A percentile compares a stretch with the other conserved stretches of the same genome.
phyloP scores from a whole-genome alignment of 306 rosid species.

The Comarum palustre region DNA sequence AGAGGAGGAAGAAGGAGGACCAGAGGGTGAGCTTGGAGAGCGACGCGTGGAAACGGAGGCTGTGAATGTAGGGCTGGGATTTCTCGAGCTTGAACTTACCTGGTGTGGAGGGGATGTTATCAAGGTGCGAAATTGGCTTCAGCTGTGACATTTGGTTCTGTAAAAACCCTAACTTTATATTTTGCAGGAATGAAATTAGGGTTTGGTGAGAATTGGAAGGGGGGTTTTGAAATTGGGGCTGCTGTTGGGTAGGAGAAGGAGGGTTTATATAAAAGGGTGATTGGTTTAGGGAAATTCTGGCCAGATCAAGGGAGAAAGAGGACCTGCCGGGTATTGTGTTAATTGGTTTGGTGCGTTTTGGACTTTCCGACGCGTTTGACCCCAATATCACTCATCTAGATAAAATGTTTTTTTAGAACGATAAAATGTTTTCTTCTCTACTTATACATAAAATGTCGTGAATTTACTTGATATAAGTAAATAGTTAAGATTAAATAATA shows the following conservation, averaged over 20 bases:
- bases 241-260: neutral
- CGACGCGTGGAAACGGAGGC: slow-evolving; percentile 49
- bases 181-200: neutral
- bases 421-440: no score
- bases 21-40: slow-evolving; percentile 55
- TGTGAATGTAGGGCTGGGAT: slow-evolving; percentile 48
- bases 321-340: neutral
- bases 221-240: neutral
- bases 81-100: slow-evolving; percentile 75
- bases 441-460: no score
- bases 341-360: slow-evolving; percentile 1
- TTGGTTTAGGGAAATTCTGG: neutral
- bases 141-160: slow-evolving; percentile 46
- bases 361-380: neutral
- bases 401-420: neutral
- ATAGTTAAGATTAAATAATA: no score
- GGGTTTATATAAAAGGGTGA: neutral
- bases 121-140: slow-evolving; percentile 45
- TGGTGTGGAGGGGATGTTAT: slow-evolving; percentile 65
- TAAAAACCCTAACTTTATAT: neutral
- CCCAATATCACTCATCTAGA: neutral
- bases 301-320: neutral
- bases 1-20: slow-evolving; percentile 52
- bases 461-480: no score
- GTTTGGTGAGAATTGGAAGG: no score